phyloP scores from a whole-genome alignment of 2,329 filamentous ascomycete species.

The Diaporthe sp. region DNA sequence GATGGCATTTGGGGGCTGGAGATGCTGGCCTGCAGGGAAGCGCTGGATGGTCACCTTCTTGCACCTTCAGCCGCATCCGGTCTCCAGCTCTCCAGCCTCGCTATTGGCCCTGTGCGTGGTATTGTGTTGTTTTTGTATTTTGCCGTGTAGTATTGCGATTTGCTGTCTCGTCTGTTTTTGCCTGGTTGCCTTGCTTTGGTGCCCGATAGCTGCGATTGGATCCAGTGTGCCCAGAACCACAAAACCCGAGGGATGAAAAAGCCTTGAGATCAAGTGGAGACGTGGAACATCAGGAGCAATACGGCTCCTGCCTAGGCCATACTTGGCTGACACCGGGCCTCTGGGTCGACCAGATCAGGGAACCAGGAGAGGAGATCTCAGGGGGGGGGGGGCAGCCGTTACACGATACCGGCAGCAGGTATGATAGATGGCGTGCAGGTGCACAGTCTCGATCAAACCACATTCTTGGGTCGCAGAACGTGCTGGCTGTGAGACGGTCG shows the following conservation, averaged over 20 bases:
- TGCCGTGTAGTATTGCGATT: not conserved
- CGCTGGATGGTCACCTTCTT: not conserved
- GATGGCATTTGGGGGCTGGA: conserved; percentile 18
- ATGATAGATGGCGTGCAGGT: conserved; percentile 27
- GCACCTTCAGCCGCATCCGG: conserved; percentile 28
- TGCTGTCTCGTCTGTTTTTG: not conserved
- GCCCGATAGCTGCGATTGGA: not conserved
- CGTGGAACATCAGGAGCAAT: not conserved
- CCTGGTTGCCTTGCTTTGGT: not conserved
- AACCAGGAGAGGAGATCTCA: not conserved
- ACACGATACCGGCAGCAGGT: conserved; percentile 6
- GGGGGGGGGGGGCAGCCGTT: not conserved
- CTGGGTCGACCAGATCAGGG: not conserved
- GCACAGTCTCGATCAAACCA: conserved; percentile 23
- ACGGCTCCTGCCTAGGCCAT: not conserved
- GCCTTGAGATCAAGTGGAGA: conserved; percentile 1
- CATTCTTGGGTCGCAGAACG: conserved; percentile 11
- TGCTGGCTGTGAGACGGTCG: not conserved
- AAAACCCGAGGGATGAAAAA: conserved; percentile 4
- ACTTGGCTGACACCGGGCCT: not conserved
- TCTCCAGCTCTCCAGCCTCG: conserved; percentile 4
- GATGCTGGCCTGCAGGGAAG: conserved; percentile 19
- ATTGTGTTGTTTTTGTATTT: not conserved
- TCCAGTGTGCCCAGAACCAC: not conserved
- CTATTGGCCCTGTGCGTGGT: not conserved